phyloP scores from a whole-genome alignment of 345 rosid genomes.

The Ceriops zippeliana region DNA sequence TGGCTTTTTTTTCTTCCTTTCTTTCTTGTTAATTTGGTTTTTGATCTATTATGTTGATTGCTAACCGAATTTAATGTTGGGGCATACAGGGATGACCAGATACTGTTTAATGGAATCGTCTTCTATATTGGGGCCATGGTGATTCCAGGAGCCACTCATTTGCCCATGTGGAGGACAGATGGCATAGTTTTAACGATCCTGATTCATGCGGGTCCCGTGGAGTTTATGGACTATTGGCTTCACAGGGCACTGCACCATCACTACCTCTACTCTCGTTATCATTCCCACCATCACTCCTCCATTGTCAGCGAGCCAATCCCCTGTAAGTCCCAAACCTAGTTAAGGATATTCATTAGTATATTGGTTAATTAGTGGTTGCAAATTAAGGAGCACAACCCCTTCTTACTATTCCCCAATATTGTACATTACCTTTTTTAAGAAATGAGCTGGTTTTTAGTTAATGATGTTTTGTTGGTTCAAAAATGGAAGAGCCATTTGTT shows the following conservation, averaged over 20 bases:
- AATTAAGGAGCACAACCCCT: too few relatives aligned
- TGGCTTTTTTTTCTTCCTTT: too few relatives aligned
- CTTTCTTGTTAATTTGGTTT: too few relatives aligned
- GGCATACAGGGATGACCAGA: constrained; percentile 68
- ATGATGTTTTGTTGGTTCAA: too few relatives aligned
- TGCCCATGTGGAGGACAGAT: constrained; percentile 67
- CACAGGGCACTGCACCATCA: constrained; percentile 80
- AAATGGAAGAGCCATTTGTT: too few relatives aligned
- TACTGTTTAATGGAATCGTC: constrained; percentile 49
- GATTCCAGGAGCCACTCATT: constrained; percentile 26
- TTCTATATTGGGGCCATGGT: constrained; percentile 23
- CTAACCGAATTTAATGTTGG: too few relatives aligned
- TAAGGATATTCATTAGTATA: too few relatives aligned
- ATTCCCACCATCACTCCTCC: constrained; percentile 92
- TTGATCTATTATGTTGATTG: too few relatives aligned
- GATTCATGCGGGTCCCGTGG: constrained; percentile 75
- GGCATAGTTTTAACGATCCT: constrained; percentile 42
- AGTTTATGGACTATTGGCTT: constrained; percentile 79
- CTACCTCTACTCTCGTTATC: constrained; percentile 78
- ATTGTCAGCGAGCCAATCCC: constrained; percentile 83
- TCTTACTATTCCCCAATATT: too few relatives aligned
- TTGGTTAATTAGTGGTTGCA: too few relatives aligned
- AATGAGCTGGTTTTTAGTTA: too few relatives aligned
- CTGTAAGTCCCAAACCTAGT: constrained; percentile 27
- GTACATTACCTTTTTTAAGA: too few relatives aligned